Conservation (phyloP, 768 basidiomycete species). For the Xerocomellus chrysenteron region DNA sequence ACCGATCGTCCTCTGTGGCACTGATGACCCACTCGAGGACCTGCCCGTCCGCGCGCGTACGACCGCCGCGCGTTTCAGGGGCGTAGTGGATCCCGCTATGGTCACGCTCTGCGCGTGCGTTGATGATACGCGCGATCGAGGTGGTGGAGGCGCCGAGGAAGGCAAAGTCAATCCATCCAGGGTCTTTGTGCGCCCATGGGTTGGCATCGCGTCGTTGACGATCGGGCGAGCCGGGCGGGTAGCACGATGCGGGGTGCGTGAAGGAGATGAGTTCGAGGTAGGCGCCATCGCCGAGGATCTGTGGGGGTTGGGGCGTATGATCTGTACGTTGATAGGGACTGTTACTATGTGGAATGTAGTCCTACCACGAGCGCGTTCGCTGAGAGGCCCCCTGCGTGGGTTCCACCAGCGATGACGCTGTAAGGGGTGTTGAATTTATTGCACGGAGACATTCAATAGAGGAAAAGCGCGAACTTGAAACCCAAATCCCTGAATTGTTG, state of each 20-base stretch:
- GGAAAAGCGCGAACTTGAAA: slow-evolving; percentile 51
- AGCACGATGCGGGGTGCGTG: slow-evolving; percentile 51
- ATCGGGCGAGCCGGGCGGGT: slow-evolving; percentile 50
- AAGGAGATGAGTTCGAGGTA: slow-evolving; percentile 75
- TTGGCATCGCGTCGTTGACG: slow-evolving; percentile 43
- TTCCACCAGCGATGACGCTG: slow-evolving; percentile 68
- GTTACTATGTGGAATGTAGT: neutral
- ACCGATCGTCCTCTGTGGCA: slow-evolving; percentile 29
- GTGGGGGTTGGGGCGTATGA: neutral
- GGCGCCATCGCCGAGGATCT: slow-evolving; percentile 43
- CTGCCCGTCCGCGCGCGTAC: slow-evolving; percentile 54
- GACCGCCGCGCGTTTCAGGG: slow-evolving; percentile 50
- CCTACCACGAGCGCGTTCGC: slow-evolving; percentile 64
- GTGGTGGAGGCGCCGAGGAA: slow-evolving; percentile 53
- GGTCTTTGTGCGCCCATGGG: slow-evolving; percentile 52
- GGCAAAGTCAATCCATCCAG: slow-evolving; percentile 70
- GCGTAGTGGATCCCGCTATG: slow-evolving; percentile 43
- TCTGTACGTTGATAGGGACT: neutral
- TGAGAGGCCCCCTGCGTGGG: slow-evolving; percentile 61
- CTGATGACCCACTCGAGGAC: slow-evolving; percentile 60
- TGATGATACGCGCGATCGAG: slow-evolving; percentile 52
- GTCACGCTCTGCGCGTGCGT: slow-evolving; percentile 44
- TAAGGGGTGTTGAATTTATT: neutral
- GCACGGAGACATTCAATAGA: neutral
- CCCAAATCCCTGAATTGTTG: slow-evolving; percentile 58